Evolutionary conservation across 805 yeast genomes (phyloP), one percentile per base, ranked within the genome.

Genomic region (Kluyveromyces siamensis): DNA sequence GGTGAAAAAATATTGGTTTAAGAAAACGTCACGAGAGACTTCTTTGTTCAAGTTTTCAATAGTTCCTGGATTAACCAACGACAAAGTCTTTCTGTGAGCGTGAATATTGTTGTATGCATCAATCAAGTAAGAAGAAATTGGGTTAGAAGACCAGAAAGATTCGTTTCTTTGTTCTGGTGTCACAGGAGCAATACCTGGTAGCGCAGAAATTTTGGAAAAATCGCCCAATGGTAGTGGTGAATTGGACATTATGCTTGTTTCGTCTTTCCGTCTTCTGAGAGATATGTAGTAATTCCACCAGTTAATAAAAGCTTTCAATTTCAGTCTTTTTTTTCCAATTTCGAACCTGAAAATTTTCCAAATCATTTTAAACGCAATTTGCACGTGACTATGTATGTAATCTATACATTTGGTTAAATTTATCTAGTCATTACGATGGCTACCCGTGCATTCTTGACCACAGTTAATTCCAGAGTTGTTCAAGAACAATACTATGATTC

Each of bases 1-100:
- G 38, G 96, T 84, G 77, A 91, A 91, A 70, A 84, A 82, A 73
- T 87, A 86, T 66, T 89, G 95, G 63, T 79, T 81, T 60, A 89
- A 76, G 66, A 93, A 88, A 33, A 91, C 97, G 65, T 91, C 98
- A 70, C 90, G 84, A 54, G 90, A 74, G 50, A 89, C 97, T 72
- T 93, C 99, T 72, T 87, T 87, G 73, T 83, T 84, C 68, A 91
- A 74, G 73, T 88, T 87, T 74, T 90, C 98, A 68, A 88, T 80
- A 55, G 96, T 84, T 57, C 98, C 98, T 50, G 99, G 99, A 72
- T 89, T 87, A 59, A 79, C 72, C 66, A 93, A 80, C 49, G 89
- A 88, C 56, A 90, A 75, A 8, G 91, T 80, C 52, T 79, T 75
- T 67, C 98, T 82, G 68, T 89, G 95, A 58, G 81, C 83, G 53